Evolutionary conservation across 2,329 filamentous ascomycete species (phyloP).

Genomic region (Talaromyces sp.): DNA sequence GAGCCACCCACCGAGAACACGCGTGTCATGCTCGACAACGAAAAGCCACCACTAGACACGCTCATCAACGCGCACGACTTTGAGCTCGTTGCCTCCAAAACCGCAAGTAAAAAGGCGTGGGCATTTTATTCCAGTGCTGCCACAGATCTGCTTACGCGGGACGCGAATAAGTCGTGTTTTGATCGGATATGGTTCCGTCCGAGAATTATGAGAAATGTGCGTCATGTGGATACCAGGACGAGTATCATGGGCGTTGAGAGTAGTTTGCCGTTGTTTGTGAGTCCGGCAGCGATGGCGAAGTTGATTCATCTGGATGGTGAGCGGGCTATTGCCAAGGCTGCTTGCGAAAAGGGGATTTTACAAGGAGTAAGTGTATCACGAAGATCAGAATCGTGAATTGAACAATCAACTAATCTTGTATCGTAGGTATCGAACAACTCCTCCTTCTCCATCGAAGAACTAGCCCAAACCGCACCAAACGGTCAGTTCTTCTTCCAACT

Average conservation of each 20-base stretch:
- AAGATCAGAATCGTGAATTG: not conserved
- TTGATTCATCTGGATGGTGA: constrained; percentile 66
- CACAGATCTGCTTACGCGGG: constrained; percentile 59
- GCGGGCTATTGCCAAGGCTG: constrained; percentile 56
- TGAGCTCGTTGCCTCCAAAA: constrained; percentile 54
- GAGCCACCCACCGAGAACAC: constrained; percentile 36
- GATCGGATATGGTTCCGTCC: constrained; percentile 60
- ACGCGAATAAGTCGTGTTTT: constrained; percentile 57
- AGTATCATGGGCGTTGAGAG: constrained; percentile 56
- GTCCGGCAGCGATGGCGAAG: constrained; percentile 64
- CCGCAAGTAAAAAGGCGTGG: constrained; percentile 64
- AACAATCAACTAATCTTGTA: not conserved
- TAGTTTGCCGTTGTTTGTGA: constrained; percentile 61
- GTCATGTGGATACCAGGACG: constrained; percentile 51
- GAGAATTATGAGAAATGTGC: constrained; percentile 58
- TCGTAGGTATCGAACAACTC: constrained; percentile 59
- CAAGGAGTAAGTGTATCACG: constrained; percentile 48
- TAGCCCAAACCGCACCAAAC: constrained; percentile 45
- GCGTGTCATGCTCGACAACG: constrained; percentile 29
- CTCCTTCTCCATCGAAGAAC: constrained; percentile 57
- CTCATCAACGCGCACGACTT: constrained; percentile 63
- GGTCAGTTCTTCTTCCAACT: constrained; percentile 56
- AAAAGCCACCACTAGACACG: constrained; percentile 53
- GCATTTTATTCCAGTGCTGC: constrained; percentile 68
- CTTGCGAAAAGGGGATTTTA: constrained; percentile 53